Evolutionary conservation across 345 rosid genomes (phyloP), one percentile per base, ranked within the genome.

Genomic region (Eutrema japonicum): DNA sequence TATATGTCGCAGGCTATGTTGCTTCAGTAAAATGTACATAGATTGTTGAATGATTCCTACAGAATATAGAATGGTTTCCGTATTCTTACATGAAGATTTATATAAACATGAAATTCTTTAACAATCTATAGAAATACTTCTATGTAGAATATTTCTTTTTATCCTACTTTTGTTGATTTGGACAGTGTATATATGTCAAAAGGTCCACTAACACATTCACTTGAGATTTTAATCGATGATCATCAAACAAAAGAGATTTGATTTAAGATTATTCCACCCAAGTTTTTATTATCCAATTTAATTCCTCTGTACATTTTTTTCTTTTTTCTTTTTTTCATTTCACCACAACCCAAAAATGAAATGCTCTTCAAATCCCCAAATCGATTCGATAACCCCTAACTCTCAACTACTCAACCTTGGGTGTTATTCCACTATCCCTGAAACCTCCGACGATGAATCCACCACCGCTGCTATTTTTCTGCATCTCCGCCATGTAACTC

Each of bases 401-500:
- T 51, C 41, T 65, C 54, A 74, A 60, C 74, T 75, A 75, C 70
- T 68, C 74, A 53, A 68, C 57, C 8, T 68, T 75, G 0, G 75
- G 80, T 18, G 37, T 48, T 8, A 70, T 64, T 10, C 83, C 82
- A 26, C 78, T 68, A 22, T 74, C 82, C 26, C 82, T 77, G 11
- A 56, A 77, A 35, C 78, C 81, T 5, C 73, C 82, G 0, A 74
- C 78, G 11, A 77, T 49, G 30, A 69, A 43, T 35, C 64, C 80
- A 79, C 80, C 80, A 81, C 80, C 79, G 6, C 56, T 13, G 26
- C 6, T 50, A 3, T 5, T 40, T 42, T 11, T 65, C 71, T 85
- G 92, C 75, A 82, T 70, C 67, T 78, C 84, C 64, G 76, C 79
- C 97, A 93, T 88, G 68, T 87, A 93, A 56, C 71, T 87, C 80